Conservation (phyloP, 177 flowering plant genomes). For the Vitis hybrid region DNA sequence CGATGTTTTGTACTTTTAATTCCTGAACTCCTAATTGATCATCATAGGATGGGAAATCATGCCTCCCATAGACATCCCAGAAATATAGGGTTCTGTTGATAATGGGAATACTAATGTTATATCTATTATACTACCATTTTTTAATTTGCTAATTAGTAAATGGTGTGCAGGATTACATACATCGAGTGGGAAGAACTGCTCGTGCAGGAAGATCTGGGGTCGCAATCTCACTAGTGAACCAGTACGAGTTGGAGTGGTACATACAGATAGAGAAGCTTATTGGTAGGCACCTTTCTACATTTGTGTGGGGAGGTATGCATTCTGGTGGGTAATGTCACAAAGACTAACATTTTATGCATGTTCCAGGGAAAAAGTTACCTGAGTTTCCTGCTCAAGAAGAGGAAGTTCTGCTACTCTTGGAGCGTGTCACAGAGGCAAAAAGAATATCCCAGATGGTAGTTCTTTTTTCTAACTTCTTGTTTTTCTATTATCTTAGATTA, state of each 20-base stretch:
- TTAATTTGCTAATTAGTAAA: not conserved
- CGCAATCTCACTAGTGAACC: constrained; percentile 86
- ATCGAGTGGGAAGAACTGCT: constrained; percentile 98
- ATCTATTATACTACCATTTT: not conserved
- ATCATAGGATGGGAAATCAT: not conserved
- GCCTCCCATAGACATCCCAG: not conserved
- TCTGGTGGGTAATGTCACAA: not conserved
- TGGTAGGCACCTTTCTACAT: constrained; percentile 37
- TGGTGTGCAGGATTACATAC: constrained; percentile 76
- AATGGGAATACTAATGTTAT: not conserved
- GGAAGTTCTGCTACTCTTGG: constrained; percentile 65
- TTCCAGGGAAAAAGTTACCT: constrained; percentile 74
- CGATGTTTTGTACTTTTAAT: too few relatives aligned
- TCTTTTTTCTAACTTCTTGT: not conserved
- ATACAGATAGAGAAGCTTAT: constrained; percentile 83
- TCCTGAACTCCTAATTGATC: too few relatives aligned
- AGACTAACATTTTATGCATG: not conserved
- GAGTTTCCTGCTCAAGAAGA: constrained; percentile 59
- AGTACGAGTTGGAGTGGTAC: constrained; percentile 87
- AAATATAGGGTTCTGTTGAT: not conserved
- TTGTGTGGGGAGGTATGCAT: not conserved
- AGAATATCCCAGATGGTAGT: constrained; percentile 66
- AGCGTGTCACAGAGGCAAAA: constrained; percentile 76
- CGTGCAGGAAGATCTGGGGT: constrained; percentile 95
- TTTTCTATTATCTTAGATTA: not conserved